These are phyloP conservation scores for Candida nanaspora DNA, from an alignment of 805 yeast species.

Conservation along the genomic window DNA sequence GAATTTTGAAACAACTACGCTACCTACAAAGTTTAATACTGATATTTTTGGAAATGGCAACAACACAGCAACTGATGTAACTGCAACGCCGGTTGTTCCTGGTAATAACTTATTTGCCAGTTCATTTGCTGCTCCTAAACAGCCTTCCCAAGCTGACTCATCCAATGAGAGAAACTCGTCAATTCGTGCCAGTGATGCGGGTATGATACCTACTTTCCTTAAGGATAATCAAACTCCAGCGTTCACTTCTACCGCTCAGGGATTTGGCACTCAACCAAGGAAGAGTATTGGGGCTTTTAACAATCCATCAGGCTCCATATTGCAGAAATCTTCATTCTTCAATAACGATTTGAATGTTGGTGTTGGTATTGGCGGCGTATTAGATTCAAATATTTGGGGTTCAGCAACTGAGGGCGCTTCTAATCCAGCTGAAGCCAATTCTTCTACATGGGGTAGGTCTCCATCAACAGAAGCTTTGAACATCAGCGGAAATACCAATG, in stretches of 20 bases:
- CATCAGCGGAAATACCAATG: slow-evolving; percentile 1
- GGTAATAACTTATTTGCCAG: background rate
- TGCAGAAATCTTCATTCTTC: slow-evolving; percentile 5
- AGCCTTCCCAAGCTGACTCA: background rate
- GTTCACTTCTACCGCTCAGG: background rate
- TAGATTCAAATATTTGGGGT: slow-evolving; percentile 9
- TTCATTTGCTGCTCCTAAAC: background rate
- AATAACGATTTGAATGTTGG: slow-evolving; percentile 3
- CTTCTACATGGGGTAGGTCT: slow-evolving; percentile 16
- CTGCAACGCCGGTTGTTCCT: background rate
- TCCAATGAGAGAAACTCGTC: background rate
- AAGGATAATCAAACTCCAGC: background rate
- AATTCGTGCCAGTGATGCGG: too few species aligned
- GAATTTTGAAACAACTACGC: background rate
- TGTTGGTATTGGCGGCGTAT: slow-evolving; percentile 1
- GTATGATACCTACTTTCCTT: too few species aligned
- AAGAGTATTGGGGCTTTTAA: slow-evolving; percentile 1
- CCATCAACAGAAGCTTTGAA: slow-evolving; percentile 3
- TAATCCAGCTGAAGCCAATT: slow-evolving; percentile 1
- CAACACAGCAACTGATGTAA: background rate
- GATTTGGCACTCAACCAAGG: slow-evolving; percentile 5
- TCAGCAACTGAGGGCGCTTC: slow-evolving; percentile 1
- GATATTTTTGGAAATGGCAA: background rate
- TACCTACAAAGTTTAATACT: background rate
- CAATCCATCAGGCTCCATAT: background rate